Conservation (phyloP, 208 protist genomes). For the Leishmania major region DNA sequence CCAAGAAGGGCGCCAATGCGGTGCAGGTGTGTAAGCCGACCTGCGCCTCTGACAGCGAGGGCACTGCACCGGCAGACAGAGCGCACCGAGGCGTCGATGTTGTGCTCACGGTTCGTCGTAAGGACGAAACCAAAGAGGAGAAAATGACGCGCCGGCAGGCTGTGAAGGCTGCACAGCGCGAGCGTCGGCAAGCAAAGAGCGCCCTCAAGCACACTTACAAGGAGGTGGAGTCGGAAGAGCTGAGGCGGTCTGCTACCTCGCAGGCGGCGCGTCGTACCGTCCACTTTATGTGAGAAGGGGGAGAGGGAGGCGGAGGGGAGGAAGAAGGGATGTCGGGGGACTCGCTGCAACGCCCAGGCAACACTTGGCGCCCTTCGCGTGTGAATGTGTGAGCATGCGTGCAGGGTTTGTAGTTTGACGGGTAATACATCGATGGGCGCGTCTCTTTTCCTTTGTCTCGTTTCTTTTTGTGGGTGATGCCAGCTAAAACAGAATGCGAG, state of each 20-base stretch:
- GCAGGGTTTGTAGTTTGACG: background rate
- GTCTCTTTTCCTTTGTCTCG: conserved; percentile 1
- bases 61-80: background rate
- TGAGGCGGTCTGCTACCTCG: conserved; percentile 42
- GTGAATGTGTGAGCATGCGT: background rate
- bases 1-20: background rate
- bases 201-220: conserved; percentile 81
- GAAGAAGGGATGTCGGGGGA: background rate
- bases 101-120: conserved; percentile 37
- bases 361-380: background rate
- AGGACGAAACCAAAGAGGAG: conserved; percentile 86
- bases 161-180: conserved; percentile 77
- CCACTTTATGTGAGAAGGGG: conserved; percentile 50
- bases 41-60: conserved; percentile 5
- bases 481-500: background rate
- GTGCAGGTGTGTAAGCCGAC: background rate
- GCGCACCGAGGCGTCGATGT: background rate
- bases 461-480: background rate
- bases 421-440: conserved; percentile 1
- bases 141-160: conserved; percentile 78
- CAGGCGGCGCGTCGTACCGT: conserved; percentile 53
- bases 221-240: conserved; percentile 66
- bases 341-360: background rate
- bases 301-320: no score
- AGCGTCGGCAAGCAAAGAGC: conserved; percentile 79